These are phyloP conservation scores for Dothistroma septosporum DNA, from an alignment of 2,329 filamentous ascomycete species.

Conservation along the genomic window DNA sequence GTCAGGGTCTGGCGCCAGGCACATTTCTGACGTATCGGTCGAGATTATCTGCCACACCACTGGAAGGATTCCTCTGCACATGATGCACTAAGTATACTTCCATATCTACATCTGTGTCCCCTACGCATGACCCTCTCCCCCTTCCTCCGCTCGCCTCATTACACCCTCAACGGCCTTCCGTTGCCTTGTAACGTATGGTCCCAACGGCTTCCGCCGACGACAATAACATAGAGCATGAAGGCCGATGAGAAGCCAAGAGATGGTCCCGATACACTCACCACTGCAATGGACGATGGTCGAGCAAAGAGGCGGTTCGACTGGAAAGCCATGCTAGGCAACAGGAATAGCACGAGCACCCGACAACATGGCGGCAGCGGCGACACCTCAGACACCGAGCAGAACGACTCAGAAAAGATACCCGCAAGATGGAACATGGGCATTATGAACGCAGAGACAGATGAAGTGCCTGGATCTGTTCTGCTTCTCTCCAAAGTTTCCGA, in stretches of 20 bases:
- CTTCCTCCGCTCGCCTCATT: no score
- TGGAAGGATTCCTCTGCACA: not conserved
- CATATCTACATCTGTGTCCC: not conserved
- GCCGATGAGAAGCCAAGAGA: not conserved
- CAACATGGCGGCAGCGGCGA: constrained; percentile 15
- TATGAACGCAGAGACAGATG: constrained; percentile 76
- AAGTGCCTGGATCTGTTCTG: constrained; percentile 70
- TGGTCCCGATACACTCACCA: not conserved
- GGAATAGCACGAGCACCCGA: constrained; percentile 5
- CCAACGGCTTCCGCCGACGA: not conserved
- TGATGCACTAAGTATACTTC: not conserved
- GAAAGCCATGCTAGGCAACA: constrained; percentile 20
- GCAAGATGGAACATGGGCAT: constrained; percentile 67
- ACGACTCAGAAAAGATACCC: constrained; percentile 10
- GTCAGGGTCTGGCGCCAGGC: not conserved
- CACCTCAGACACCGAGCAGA: constrained; percentile 15
- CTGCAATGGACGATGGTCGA: constrained; percentile 5
- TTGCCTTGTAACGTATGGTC: not conserved
- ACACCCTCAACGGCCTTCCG: not conserved
- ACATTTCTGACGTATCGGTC: not conserved
- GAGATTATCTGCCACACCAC: not conserved
- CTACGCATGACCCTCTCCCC: not conserved
- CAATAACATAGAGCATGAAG: not conserved
- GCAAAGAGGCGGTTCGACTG: constrained; percentile 24
- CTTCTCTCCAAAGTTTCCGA: constrained; percentile 54